These are phyloP conservation scores for Trichophyton simii DNA, from an alignment of 2,329 filamentous ascomycete species.

Conservation along the genomic window DNA sequence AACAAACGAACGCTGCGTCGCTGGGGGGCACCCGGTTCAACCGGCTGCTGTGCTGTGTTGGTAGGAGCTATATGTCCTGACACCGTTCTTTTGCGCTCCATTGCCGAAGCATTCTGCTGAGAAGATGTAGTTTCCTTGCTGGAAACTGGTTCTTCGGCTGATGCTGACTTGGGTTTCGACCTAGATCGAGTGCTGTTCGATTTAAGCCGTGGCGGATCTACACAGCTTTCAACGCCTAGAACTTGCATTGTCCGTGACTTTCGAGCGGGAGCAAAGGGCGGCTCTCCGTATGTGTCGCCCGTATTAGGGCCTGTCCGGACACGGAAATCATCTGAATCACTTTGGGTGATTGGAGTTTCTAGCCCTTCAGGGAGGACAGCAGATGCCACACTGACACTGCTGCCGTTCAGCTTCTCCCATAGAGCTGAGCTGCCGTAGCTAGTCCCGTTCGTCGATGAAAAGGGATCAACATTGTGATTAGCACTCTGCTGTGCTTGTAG, in stretches of 20 bases:
- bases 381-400: conserved; percentile 29
- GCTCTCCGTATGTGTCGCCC: conserved; percentile 28
- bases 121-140: conserved; percentile 23
- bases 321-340: conserved; percentile 31
- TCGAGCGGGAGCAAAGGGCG: conserved; percentile 32
- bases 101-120: conserved; percentile 21
- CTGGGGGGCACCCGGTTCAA: conserved; percentile 52
- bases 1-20: conserved; percentile 63
- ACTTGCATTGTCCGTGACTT: conserved; percentile 44
- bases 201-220: conserved; percentile 53
- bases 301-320: conserved; percentile 21
- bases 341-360: conserved; percentile 50
- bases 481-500: conserved; percentile 28
- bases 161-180: conserved; percentile 27
- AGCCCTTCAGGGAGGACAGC: conserved; percentile 39
- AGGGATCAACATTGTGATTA: conserved; percentile 32
- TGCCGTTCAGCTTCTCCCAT: conserved; percentile 39
- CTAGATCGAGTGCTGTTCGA: conserved; percentile 36
- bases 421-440: conserved; percentile 33
- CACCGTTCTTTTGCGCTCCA: conserved; percentile 78
- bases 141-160: conserved; percentile 27
- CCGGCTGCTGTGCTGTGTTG: conserved; percentile 39
- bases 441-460: conserved; percentile 22
- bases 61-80: conserved; percentile 58
- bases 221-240: conserved; percentile 37